Evolutionary conservation across 805 yeast species (phyloP).

Genomic region (Kodamaea sagamina): DNA sequence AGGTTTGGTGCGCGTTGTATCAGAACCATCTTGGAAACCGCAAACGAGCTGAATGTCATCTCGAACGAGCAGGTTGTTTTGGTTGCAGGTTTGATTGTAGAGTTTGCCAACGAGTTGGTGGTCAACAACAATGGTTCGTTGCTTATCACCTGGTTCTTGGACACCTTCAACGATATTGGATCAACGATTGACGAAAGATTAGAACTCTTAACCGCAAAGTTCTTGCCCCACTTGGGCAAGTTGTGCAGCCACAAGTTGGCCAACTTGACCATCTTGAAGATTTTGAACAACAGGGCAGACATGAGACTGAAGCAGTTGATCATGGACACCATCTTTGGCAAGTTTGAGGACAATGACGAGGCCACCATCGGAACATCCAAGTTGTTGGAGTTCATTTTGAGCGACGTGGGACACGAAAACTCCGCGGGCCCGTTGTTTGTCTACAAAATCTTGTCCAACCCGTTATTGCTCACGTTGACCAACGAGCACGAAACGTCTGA

Average conservation of each 20-base stretch:
- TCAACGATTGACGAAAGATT: slow-evolving; percentile 55
- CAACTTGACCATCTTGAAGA: slow-evolving; percentile 75
- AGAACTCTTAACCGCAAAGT: slow-evolving; percentile 59
- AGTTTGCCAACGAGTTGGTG: slow-evolving; percentile 76
- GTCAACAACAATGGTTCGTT: slow-evolving; percentile 86
- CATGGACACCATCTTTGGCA: slow-evolving; percentile 66
- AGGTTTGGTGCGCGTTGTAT: slow-evolving; percentile 95
- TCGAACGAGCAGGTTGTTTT: slow-evolving; percentile 67
- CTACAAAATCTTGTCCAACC: slow-evolving; percentile 75
- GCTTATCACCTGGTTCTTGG: slow-evolving; percentile 91
- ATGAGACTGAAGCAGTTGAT: slow-evolving; percentile 60
- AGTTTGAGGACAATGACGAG: slow-evolving; percentile 29
- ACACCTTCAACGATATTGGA: slow-evolving; percentile 51
- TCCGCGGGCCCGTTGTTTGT: slow-evolving; percentile 57
- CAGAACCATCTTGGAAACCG: slow-evolving; percentile 87
- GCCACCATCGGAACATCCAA: slow-evolving; percentile 39
- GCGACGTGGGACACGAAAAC: slow-evolving; percentile 61
- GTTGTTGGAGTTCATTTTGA: slow-evolving; percentile 57
- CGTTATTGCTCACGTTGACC: slow-evolving; percentile 46
- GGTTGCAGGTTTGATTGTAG: slow-evolving; percentile 74
- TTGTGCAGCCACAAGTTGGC: slow-evolving; percentile 84
- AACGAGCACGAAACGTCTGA: slow-evolving; percentile 18
- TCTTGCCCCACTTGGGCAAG: slow-evolving; percentile 60
- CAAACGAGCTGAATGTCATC: slow-evolving; percentile 43
- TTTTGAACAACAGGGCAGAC: slow-evolving; percentile 70